Evolutionary conservation across 306 rosid genomes (phyloP).

Genomic region (Mimosa bimucronata): DNA sequence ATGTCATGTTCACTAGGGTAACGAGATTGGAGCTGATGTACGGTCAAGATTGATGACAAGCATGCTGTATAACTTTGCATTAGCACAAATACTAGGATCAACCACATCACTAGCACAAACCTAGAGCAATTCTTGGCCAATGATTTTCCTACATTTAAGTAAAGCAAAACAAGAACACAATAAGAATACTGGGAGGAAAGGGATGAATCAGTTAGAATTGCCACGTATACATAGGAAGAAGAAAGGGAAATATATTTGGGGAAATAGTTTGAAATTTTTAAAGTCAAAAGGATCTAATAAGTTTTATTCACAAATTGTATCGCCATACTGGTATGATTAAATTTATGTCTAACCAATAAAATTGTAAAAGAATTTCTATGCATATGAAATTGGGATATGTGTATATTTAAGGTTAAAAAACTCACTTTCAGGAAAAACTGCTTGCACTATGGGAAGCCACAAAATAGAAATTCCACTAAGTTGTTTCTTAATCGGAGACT

Average conservation of each 20-base stretch:
- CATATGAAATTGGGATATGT: too few species aligned
- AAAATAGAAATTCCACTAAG: background rate
- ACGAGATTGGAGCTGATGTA: conserved; percentile 21
- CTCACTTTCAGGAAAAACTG: conserved; percentile 28
- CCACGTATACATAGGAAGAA: background rate
- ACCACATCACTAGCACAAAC: conserved; percentile 29
- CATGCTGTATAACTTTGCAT: conserved; percentile 35
- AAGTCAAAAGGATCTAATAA: too few species aligned
- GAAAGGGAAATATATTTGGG: background rate
- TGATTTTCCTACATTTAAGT: conserved; percentile 11
- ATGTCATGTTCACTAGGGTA: conserved; percentile 4
- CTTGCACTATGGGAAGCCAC: conserved; percentile 21
- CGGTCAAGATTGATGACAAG: conserved; percentile 33
- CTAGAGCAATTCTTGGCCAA: conserved; percentile 27
- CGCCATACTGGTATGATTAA: too few species aligned
- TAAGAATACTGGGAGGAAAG: background rate
- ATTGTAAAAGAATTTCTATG: too few species aligned
- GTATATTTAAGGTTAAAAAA: background rate
- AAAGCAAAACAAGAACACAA: background rate
- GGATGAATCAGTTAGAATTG: background rate
- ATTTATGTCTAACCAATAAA: too few species aligned
- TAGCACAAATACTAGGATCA: conserved; percentile 2
- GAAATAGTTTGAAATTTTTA: too few species aligned
- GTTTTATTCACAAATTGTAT: too few species aligned
- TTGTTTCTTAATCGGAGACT: background rate